phyloP scores from a whole-genome alignment of 169 alveolate species.

The Cryptosporidium sp. region DNA sequence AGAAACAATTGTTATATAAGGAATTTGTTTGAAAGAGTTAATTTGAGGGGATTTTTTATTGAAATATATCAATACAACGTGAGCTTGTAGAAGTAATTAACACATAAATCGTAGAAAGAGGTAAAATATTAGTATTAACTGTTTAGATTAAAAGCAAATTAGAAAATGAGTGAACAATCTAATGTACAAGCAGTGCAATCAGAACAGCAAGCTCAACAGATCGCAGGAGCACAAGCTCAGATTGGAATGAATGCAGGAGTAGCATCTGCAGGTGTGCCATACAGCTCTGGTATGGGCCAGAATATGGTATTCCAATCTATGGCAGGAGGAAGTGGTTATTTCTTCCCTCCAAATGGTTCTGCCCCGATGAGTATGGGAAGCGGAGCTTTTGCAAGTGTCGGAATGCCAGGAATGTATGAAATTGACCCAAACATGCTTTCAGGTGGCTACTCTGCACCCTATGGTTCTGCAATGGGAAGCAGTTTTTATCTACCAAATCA shows the following conservation, averaged over 20 bases:
- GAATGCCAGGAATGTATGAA: slow-evolving; percentile 75
- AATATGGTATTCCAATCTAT: slow-evolving; percentile 62
- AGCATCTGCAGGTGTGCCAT: slow-evolving; percentile 45
- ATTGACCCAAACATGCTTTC: slow-evolving; percentile 54
- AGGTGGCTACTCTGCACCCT: slow-evolving; percentile 63
- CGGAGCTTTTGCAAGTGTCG: slow-evolving; percentile 68
- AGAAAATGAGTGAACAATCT: slow-evolving; percentile 53
- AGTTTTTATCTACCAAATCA: slow-evolving; percentile 69
- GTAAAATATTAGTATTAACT: neutral
- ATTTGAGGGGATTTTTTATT: slow-evolving; percentile 8
- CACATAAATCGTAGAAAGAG: neutral
- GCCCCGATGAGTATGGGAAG: slow-evolving; percentile 69
- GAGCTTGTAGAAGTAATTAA: neutral
- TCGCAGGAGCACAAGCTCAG: slow-evolving; percentile 34
- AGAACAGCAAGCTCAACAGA: slow-evolving; percentile 60
- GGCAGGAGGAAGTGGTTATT: slow-evolving; percentile 72
- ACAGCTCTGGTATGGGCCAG: slow-evolving; percentile 47
- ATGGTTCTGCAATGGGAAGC: slow-evolving; percentile 75
- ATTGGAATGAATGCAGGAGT: slow-evolving; percentile 38
- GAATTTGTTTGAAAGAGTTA: neutral
- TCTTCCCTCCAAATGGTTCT: slow-evolving; percentile 62
- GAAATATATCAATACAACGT: neutral
- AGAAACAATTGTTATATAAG: slow-evolving; percentile 7
- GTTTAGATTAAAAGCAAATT: neutral
- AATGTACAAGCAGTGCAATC: slow-evolving; percentile 38